phyloP scores from a whole-genome alignment of 2,329 filamentous ascomycete genomes.

The Emergomyces orientalis region DNA sequence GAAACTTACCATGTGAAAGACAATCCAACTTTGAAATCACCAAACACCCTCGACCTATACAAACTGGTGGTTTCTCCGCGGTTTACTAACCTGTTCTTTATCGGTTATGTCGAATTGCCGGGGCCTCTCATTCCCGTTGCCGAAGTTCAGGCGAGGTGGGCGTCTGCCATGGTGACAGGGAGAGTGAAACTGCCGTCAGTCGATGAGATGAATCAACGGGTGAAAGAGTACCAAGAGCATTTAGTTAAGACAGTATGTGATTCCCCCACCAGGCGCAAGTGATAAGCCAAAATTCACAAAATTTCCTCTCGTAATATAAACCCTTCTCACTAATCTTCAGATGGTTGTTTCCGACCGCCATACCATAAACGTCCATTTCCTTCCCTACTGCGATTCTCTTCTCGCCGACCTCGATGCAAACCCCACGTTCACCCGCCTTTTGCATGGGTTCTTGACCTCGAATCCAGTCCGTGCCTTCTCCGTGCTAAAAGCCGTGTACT shows the following conservation, averaged over 20 bases:
- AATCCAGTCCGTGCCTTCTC: constrained; percentile 22
- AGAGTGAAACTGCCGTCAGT: constrained; percentile 20
- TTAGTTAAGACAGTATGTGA: constrained; percentile 18
- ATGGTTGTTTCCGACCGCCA: constrained; percentile 29
- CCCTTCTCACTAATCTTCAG: constrained; percentile 4
- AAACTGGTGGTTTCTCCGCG: constrained; percentile 25
- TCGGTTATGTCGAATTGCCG: constrained; percentile 26
- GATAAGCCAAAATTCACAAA: not conserved
- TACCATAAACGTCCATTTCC: constrained; percentile 20
- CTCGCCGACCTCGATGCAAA: constrained; percentile 27
- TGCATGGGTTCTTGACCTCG: constrained; percentile 21
- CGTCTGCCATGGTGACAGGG: constrained; percentile 23
- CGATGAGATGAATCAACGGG: constrained; percentile 22
- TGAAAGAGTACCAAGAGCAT: constrained; percentile 21
- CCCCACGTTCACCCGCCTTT: constrained; percentile 24
- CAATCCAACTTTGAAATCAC: constrained; percentile 11
- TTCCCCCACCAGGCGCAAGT: not conserved
- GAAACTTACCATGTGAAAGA: constrained; percentile 15
- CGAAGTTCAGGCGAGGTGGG: constrained; percentile 31
- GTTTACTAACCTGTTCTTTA: constrained; percentile 27
- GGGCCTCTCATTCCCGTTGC: constrained; percentile 26
- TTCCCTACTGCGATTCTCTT: constrained; percentile 28
- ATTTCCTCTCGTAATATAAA: not conserved
- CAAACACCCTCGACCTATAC: constrained; percentile 25
- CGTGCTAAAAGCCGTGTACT: constrained; percentile 29